These are phyloP conservation scores for Lepiota venenata DNA, from an alignment of 768 basidiomycete species.

Conservation along the genomic window DNA sequence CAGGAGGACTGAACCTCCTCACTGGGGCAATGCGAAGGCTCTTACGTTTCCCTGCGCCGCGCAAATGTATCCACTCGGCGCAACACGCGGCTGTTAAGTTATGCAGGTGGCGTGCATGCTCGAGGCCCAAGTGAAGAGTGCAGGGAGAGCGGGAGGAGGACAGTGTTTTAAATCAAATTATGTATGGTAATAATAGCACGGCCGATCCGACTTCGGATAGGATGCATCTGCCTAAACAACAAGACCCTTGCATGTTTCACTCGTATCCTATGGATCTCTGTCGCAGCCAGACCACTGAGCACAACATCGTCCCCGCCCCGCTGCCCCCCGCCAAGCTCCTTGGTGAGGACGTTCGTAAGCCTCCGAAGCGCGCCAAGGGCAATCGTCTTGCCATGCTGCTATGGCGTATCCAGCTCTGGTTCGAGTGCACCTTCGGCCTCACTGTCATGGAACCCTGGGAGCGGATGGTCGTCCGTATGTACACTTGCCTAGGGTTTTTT, in stretches of 20 bases:
- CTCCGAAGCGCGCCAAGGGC: not conserved
- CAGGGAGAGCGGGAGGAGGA: too few relatives aligned
- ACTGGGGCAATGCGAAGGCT: too few relatives aligned
- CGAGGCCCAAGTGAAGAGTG: too few relatives aligned
- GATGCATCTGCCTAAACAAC: not conserved
- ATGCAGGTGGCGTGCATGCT: too few relatives aligned
- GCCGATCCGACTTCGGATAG: not conserved
- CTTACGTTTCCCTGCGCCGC: too few relatives aligned
- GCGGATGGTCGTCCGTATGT: constrained; percentile 41
- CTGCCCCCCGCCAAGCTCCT: constrained; percentile 3
- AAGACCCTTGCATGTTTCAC: not conserved
- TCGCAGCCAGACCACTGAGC: not conserved
- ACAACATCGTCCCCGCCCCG: not conserved
- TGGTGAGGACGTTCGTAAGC: constrained; percentile 9
- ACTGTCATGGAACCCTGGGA: constrained; percentile 56
- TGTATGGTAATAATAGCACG: not conserved
- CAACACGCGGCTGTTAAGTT: too few relatives aligned
- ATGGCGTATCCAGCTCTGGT: constrained; percentile 48
- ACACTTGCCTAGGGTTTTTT: not conserved
- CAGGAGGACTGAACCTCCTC: too few relatives aligned
- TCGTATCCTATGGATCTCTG: not conserved
- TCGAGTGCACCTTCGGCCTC: constrained; percentile 51
- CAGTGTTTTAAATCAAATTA: not conserved
- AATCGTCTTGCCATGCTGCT: constrained; percentile 24
- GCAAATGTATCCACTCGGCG: too few relatives aligned